Conservation (phyloP, 78 protist genomes). For the Bigelowiella natans region DNA sequence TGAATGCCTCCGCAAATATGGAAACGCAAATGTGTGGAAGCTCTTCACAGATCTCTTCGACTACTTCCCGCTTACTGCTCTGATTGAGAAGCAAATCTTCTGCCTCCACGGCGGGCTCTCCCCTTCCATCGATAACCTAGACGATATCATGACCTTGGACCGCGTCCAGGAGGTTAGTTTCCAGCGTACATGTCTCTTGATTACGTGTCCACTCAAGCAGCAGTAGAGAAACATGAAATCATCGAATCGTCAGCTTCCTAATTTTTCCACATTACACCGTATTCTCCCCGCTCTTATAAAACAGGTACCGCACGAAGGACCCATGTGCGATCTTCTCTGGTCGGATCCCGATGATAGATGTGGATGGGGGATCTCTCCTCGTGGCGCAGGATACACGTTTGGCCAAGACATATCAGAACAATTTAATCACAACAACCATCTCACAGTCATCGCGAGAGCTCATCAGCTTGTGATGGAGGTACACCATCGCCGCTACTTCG, state of each 20-base stretch:
- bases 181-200: too few relatives aligned
- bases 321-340: slow-evolving; percentile 85
- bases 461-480: slow-evolving; percentile 92
- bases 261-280: too few relatives aligned
- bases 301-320: slow-evolving; percentile 65
- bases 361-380: slow-evolving; percentile 83
- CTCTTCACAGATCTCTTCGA: slow-evolving; percentile 58
- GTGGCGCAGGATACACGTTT: slow-evolving; percentile 92
- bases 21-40: slow-evolving; percentile 75
- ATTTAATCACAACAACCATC: slow-evolving; percentile 72
- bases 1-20: slow-evolving; percentile 84
- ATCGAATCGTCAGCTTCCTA: too few relatives aligned
- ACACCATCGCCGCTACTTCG: too few relatives aligned
- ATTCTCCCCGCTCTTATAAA: too few relatives aligned
- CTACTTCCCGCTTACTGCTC: slow-evolving; percentile 9
- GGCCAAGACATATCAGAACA: slow-evolving; percentile 75
- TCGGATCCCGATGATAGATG: slow-evolving; percentile 30
- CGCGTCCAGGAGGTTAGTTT: slow-evolving; percentile 65
- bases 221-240: too few relatives aligned
- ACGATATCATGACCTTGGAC: slow-evolving; percentile 53
- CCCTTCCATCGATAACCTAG: slow-evolving; percentile 72
- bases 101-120: slow-evolving; percentile 93
- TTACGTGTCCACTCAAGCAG: too few relatives aligned
- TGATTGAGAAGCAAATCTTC: slow-evolving; percentile 48
- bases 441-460: slow-evolving; percentile 77